phyloP scores from a whole-genome alignment of 2,329 filamentous ascomycete species.

The Myrmaecium sp. region DNA sequence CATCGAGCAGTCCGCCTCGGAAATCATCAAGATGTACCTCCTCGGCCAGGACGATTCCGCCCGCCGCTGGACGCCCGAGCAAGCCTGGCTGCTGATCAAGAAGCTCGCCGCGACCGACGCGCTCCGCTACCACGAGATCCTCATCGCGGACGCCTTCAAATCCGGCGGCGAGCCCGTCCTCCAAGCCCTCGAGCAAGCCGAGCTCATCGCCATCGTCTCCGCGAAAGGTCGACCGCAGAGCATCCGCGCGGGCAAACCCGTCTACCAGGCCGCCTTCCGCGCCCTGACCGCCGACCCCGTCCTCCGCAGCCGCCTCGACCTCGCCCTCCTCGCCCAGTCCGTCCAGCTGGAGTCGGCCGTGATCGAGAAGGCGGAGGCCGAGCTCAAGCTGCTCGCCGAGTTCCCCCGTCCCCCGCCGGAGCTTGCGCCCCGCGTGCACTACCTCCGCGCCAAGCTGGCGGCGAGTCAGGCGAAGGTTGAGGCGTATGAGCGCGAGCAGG shows the following conservation, averaged over 20 bases:
- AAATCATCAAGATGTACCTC: conserved; percentile 88
- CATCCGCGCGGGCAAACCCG: conserved; percentile 68
- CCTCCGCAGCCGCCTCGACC: conserved; percentile 50
- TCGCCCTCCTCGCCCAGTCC: conserved; percentile 51
- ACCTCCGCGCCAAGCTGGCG: conserved; percentile 57
- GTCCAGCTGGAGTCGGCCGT: conserved; percentile 54
- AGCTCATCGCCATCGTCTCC: conserved; percentile 64
- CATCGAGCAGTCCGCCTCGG: conserved; percentile 70
- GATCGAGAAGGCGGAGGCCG: conserved; percentile 64
- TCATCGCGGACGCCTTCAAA: conserved; percentile 62
- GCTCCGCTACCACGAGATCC: conserved; percentile 71
- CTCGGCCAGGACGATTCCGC: conserved; percentile 37
- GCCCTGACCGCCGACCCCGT: conserved; percentile 54
- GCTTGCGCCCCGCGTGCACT: conserved; percentile 48
- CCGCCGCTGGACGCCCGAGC: conserved; percentile 61
- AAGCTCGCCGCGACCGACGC: conserved; percentile 49
- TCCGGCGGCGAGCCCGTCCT: conserved; percentile 57
- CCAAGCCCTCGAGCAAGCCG: conserved; percentile 64
- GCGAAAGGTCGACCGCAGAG: conserved; percentile 59
- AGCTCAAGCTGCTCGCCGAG: conserved; percentile 53
- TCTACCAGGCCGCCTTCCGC: conserved; percentile 72
- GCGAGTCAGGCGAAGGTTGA: conserved; percentile 60
- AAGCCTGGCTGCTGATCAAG: conserved; percentile 82
- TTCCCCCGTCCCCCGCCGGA: conserved; percentile 54
- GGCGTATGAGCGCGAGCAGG: conserved; percentile 56